These are phyloP conservation scores for Tremella fuciformis DNA, from an alignment of 768 basidiomycete species.

Conservation along the genomic window DNA sequence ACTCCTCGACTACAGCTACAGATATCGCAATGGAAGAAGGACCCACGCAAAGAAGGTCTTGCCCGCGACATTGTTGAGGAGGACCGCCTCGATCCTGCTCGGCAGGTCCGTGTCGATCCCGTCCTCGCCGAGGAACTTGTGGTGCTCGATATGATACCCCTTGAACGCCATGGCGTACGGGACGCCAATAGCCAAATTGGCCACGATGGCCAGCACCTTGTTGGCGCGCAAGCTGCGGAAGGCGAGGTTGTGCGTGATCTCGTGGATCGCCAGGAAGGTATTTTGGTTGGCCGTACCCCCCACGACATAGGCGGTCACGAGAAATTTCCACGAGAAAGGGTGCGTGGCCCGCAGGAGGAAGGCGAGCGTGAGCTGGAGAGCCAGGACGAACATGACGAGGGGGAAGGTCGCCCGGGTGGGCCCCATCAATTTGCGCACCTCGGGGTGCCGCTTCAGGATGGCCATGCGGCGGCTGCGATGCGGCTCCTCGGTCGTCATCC, in stretches of 20 bases:
- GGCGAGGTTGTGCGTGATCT: conserved; percentile 96
- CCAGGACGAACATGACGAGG: conserved; percentile 76
- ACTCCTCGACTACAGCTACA: background rate
- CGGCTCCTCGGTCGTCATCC: conserved; percentile 97
- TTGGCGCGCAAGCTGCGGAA: conserved; percentile 79
- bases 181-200: conserved; percentile 88
- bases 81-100: conserved; percentile 74
- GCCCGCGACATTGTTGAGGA: conserved; percentile 90
- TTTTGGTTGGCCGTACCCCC: conserved; percentile 98
- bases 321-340: conserved; percentile 68
- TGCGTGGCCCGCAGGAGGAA: conserved; percentile 65
- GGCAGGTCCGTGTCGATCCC: conserved; percentile 95
- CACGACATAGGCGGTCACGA: conserved; percentile 74
- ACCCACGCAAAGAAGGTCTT: conserved; percentile 96
- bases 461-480: conserved; percentile 81
- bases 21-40: background rate
- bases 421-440: conserved; percentile 95
- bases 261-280: conserved; percentile 95
- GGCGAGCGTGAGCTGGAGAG: conserved; percentile 68
- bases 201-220: conserved; percentile 81
- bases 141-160: conserved; percentile 94
- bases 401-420: conserved; percentile 88
- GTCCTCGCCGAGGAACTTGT: conserved; percentile 92
- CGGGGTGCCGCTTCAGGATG: conserved; percentile 91
- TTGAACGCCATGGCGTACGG: conserved; percentile 97